These are phyloP conservation scores for Arabidopsis thaliana DNA, from an alignment of 345 rosid species.

Conservation along the genomic window DNA sequence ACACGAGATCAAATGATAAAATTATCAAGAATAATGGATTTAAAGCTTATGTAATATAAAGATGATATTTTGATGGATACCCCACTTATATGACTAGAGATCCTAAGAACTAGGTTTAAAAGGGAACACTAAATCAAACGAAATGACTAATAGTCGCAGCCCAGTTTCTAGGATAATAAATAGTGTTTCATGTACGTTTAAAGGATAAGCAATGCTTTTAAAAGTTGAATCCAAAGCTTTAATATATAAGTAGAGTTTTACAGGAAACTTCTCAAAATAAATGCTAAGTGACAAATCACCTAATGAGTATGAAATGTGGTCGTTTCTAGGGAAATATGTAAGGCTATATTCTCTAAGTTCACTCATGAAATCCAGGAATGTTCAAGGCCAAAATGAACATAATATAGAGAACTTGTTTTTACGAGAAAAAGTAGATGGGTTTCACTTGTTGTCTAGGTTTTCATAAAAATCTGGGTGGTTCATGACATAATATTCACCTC, in stretches of 20 bases:
- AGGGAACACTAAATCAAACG: not conserved
- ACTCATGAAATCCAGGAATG: no score
- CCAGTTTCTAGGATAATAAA: no score
- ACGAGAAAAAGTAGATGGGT: not conserved
- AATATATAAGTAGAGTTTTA: not conserved
- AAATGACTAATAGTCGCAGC: not conserved
- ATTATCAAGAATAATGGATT: no score
- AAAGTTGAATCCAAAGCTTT: not conserved
- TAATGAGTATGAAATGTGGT: not conserved
- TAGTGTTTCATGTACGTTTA: not conserved
- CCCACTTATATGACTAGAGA: not conserved
- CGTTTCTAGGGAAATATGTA: no score
- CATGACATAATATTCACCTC: not conserved
- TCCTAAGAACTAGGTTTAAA: not conserved
- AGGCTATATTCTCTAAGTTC: no score
- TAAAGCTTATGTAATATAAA: not conserved
- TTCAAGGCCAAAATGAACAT: not conserved
- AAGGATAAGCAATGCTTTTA: not conserved
- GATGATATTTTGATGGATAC: not conserved
- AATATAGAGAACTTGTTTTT: no score
- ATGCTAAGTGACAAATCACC: not conserved
- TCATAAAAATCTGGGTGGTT: not conserved
- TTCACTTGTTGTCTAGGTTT: not conserved
- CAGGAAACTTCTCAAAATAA: no score
- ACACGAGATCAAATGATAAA: no score